Percentiles rank a stretch among this genome's conserved stretches.
Evolutionary conservation across 2,329 filamentous ascomycete genomes (phyloP).

Genomic region (Metarhizium guizhouense): DNA sequence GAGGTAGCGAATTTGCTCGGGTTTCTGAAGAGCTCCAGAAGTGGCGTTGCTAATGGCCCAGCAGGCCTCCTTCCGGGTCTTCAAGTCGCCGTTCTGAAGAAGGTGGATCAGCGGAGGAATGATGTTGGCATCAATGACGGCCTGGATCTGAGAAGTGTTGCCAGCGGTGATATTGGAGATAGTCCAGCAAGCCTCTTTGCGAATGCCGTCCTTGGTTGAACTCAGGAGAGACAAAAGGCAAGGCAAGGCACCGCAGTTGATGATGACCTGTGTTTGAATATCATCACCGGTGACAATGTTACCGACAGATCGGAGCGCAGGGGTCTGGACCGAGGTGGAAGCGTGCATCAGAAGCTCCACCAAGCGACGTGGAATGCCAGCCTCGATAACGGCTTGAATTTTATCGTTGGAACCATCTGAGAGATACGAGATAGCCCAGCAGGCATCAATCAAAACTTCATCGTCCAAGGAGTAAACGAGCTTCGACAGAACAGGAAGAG

Average conservation of each 20-base stretch:
- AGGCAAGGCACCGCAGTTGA: constrained; percentile 90
- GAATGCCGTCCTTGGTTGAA: constrained; percentile 97
- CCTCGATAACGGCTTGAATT: constrained; percentile 98
- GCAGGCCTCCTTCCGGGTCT: constrained; percentile 98
- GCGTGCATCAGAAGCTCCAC: constrained; percentile 98
- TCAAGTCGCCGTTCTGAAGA: constrained; percentile 92
- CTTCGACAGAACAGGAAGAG: constrained; percentile 90
- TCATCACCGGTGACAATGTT: constrained; percentile 99
- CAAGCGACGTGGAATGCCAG: constrained; percentile 88
- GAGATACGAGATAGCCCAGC: constrained; percentile 98
- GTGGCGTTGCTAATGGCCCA: constrained; percentile 99
- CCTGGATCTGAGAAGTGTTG: constrained; percentile 95
- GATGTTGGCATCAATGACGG: constrained; percentile 93
- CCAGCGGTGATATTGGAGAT: constrained; percentile 98
- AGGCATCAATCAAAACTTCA: constrained; percentile 95
- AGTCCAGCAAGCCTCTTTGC: constrained; percentile 99
- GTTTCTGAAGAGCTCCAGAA: constrained; percentile 94
- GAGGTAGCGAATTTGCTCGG: constrained; percentile 94
- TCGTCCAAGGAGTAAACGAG: constrained; percentile 97
- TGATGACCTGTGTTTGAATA: constrained; percentile 97
- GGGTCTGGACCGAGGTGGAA: constrained; percentile 96
- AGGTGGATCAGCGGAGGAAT: constrained; percentile 94
- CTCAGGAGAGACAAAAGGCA: constrained; percentile 89
- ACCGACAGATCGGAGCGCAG: constrained; percentile 90
- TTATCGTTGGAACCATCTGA: constrained; percentile 98